These are phyloP conservation scores for Penicillium mononematosum DNA, from an alignment of 495 filamentous ascomycete genomes.

Conservation along the genomic window DNA sequence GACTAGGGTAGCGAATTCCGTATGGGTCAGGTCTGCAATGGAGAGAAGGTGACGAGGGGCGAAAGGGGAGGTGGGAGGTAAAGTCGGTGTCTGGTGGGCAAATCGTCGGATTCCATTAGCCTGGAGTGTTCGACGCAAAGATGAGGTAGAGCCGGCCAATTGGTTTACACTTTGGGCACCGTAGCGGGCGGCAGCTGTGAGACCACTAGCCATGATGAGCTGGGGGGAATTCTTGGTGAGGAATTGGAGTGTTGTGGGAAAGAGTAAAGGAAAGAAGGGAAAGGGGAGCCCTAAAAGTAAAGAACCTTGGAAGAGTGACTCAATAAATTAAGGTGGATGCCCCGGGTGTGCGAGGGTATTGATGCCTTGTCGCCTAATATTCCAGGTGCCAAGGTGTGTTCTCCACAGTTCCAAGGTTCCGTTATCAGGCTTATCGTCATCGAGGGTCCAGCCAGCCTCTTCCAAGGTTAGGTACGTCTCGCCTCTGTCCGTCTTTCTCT, in stretches of 20 bases:
- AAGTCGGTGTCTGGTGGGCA: constrained; percentile 35
- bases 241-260: constrained; percentile 15
- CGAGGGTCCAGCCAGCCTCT: constrained; percentile 10
- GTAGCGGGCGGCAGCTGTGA: constrained; percentile 57
- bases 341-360: constrained; percentile 13
- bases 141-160: constrained; percentile 33
- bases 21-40: constrained; percentile 76
- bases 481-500: neutral
- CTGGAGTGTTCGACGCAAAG: constrained; percentile 34
- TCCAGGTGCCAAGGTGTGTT: constrained; percentile 10
- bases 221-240: neutral
- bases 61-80: constrained; percentile 47
- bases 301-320: constrained; percentile 18
- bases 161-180: constrained; percentile 36
- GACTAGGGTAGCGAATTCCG: constrained; percentile 78
- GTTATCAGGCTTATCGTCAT: constrained; percentile 31
- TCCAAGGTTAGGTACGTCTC: constrained; percentile 4
- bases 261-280: neutral
- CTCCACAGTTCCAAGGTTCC: constrained; percentile 26
- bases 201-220: constrained; percentile 36
- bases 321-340: constrained; percentile 16
- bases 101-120: constrained; percentile 40
- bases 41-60: constrained; percentile 82
- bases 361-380: constrained; percentile 8
- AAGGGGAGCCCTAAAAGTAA: constrained; percentile 1